Evolutionary conservation across 2,329 filamentous ascomycete genomes (phyloP).

Genomic region (Penicillium sp.): DNA sequence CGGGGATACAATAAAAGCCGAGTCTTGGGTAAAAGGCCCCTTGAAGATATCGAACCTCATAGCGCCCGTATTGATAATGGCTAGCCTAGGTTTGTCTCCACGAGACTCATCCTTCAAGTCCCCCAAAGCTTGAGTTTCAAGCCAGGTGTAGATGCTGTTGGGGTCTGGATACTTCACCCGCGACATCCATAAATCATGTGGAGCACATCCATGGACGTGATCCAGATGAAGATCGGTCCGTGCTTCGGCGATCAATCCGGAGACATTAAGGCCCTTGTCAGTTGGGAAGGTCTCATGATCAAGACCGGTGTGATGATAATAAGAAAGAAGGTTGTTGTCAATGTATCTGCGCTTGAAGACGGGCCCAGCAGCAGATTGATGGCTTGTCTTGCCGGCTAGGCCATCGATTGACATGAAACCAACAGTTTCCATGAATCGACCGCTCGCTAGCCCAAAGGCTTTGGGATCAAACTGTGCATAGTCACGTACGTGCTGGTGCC

Average conservation of each 20-base stretch:
- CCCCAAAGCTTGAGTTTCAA: constrained; percentile 72
- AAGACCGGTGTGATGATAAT: constrained; percentile 75
- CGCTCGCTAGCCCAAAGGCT: constrained; percentile 77
- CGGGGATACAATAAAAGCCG: constrained; percentile 80
- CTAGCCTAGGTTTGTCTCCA: constrained; percentile 60
- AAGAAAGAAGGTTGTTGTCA: constrained; percentile 85
- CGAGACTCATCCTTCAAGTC: constrained; percentile 59
- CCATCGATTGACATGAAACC: constrained; percentile 88
- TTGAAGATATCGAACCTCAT: constrained; percentile 95
- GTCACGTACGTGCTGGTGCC: constrained; percentile 86
- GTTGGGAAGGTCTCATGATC: constrained; percentile 74
- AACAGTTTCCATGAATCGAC: constrained; percentile 91
- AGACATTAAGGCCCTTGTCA: constrained; percentile 68
- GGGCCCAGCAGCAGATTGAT: constrained; percentile 35
- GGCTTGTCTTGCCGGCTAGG: constrained; percentile 43
- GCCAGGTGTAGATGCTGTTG: constrained; percentile 76
- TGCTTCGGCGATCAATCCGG: constrained; percentile 64
- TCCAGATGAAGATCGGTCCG: constrained; percentile 71
- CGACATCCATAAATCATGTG: constrained; percentile 75
- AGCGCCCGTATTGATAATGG: constrained; percentile 83
- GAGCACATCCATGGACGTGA: constrained; percentile 75
- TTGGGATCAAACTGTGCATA: constrained; percentile 74
- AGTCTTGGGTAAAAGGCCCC: constrained; percentile 84
- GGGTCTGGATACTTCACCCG: constrained; percentile 70
- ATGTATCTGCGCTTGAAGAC: constrained; percentile 80